A percentile compares a stretch with the other conserved stretches of the same genome.
Conservation (phyloP, 2,329 filamentous ascomycete species). For the Aspergillus pseudonomiae region DNA sequence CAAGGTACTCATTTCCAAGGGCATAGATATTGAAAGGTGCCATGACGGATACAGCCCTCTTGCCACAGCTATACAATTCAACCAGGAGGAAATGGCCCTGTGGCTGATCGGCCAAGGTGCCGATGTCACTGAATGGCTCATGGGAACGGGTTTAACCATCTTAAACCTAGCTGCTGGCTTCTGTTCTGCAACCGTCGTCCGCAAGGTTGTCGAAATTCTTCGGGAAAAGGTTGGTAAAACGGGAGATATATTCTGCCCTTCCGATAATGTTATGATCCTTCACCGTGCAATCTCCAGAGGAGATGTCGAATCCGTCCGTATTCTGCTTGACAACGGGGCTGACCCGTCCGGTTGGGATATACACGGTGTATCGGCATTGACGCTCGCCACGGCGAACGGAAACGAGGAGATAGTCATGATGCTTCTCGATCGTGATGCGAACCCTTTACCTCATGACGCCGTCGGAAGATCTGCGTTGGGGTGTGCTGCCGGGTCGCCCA, state of each 20-base stretch:
- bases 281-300: background rate
- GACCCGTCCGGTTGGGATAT: background rate
- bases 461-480: background rate
- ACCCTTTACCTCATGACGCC: background rate
- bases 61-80: background rate
- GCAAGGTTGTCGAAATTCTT: background rate
- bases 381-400: background rate
- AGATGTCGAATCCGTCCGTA: background rate
- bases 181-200: background rate
- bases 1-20: background rate
- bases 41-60: background rate
- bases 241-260: background rate
- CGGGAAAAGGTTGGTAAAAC: background rate
- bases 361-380: background rate
- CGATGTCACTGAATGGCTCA: background rate
- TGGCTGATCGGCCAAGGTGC: background rate
- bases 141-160: background rate
- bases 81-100: background rate
- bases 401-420: background rate
- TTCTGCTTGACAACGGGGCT: background rate
- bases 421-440: background rate
- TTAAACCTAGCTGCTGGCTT: background rate
- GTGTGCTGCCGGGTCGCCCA: background rate
- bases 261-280: background rate
- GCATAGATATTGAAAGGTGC: background rate